Percentiles rank a stretch among this genome's conserved stretches.
Conservation (phyloP, 2,329 filamentous ascomycete genomes). For the Cylindrodendrum hubeiense region DNA sequence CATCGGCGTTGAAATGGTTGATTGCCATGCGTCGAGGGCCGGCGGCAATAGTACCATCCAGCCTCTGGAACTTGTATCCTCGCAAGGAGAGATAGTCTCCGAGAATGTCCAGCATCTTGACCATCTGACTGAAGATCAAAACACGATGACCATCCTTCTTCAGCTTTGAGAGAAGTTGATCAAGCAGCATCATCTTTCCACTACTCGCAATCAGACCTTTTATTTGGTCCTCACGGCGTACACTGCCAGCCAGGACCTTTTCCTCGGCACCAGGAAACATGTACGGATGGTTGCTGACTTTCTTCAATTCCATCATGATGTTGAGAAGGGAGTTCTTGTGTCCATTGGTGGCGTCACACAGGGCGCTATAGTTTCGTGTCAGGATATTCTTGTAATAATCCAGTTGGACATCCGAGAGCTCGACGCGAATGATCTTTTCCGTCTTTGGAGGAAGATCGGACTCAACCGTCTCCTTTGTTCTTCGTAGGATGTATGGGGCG, state of each 20-base stretch:
- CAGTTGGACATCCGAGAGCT: constrained; percentile 94
- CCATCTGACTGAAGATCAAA: constrained; percentile 99
- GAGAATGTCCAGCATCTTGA: constrained; percentile 96
- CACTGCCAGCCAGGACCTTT: constrained; percentile 83
- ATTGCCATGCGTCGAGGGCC: constrained; percentile 92
- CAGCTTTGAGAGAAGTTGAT: constrained; percentile 93
- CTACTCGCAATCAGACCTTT: constrained; percentile 96
- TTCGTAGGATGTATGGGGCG: constrained; percentile 92
- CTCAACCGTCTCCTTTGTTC: constrained; percentile 97
- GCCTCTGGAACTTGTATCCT: constrained; percentile 93
- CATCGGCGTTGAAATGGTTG: constrained; percentile 98
- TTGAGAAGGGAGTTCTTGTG: constrained; percentile 96
- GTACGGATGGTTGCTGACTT: constrained; percentile 98
- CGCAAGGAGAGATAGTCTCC: constrained; percentile 93
- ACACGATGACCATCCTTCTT: constrained; percentile 95
- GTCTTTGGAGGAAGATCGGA: constrained; percentile 97
- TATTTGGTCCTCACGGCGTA: constrained; percentile 88
- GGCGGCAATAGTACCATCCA: constrained; percentile 95
- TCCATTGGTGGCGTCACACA: constrained; percentile 90
- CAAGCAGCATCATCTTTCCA: constrained; percentile 99
- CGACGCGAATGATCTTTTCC: constrained; percentile 98
- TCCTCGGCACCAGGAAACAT: constrained; percentile 97
- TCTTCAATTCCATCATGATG: constrained; percentile 99
- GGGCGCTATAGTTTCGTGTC: constrained; percentile 93
- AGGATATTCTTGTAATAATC: constrained; percentile 99